Evolutionary conservation across 129 eudicot genomes (phyloP).

Genomic region (Flaveria sonorensis): DNA sequence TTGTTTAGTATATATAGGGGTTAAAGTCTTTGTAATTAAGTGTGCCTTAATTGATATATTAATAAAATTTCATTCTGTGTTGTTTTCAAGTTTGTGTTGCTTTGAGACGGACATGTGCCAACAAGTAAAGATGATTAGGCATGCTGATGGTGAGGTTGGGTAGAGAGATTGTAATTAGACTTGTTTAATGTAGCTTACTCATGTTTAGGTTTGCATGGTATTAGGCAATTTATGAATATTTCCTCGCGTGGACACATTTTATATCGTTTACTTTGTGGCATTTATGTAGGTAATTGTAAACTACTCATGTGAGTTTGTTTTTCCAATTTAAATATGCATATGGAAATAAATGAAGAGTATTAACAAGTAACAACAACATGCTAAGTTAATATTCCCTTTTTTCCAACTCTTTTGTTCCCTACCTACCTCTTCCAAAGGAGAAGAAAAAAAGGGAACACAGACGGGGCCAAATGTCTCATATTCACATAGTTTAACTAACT

Average conservation of each 20-base stretch:
- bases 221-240: background rate
- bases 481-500: background rate
- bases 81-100: too few relatives aligned
- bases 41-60: too few relatives aligned
- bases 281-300: background rate
- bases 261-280: too few relatives aligned
- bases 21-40: too few relatives aligned
- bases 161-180: background rate
- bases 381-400: background rate
- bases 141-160: conserved; percentile 1
- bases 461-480: background rate
- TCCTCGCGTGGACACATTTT: too few relatives aligned
- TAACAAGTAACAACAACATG: background rate
- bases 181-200: background rate
- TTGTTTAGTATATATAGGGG: too few relatives aligned
- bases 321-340: background rate
- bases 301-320: conserved; percentile 22
- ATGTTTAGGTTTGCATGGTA: background rate
- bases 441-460: background rate
- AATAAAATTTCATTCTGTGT: too few relatives aligned
- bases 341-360: background rate
- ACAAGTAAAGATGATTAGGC: background rate
- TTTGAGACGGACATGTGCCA: too few relatives aligned
- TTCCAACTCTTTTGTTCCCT: background rate
- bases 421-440: background rate